Evolutionary conservation across 768 basidiomycete species (phyloP), one percentile per base, ranked within the genome.

Genomic region (Austroboletus festivus): DNA sequence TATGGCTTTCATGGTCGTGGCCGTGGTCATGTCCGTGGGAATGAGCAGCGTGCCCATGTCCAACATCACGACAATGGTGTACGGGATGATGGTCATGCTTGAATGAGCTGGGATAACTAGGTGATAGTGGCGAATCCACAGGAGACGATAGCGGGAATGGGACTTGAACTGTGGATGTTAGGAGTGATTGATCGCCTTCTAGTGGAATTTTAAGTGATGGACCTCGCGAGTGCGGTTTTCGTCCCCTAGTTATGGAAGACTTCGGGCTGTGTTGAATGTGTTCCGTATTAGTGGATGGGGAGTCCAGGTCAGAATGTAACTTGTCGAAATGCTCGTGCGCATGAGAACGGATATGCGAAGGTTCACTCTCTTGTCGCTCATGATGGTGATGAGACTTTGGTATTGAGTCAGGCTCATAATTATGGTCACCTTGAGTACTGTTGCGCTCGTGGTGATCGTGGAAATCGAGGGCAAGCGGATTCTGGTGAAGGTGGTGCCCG

Each of bases 1-100:
- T 92, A 61, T 95, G 93, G 1, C 89, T 86, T 66, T 93, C 87
- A 56, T 85, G 86, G 11, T 72, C 68, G 24, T 75, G 75, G 35
- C 68, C 65, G 58, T 75, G 75, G 35, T 68, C 65, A 58, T 79
- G 82, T 3, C 69, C 65, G 63, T 83, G 81, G 40, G 76, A 69
- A 53, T 80, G 77, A 42, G 73, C 67, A 52, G 82, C 75, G 51
- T 76, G 64, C n/a, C 68, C 70, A 48, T 76, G 53, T 42, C 51
- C 55, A 47, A 38, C 31, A 40, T 57, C 47, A 34, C 53, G 49
- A 26, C 55, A 52, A 19, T 56, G 50, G 34, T 62, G 60, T 20
- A 51, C 59, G 35, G 66, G 71, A 59, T 79, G 78, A 18, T 68
- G 68, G 52, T 79, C 78, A 51, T 72, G 71, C 23, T 73, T 74